phyloP scores from a whole-genome alignment of 225 moss, liverwort and hornwort species.

The Polytrichum formosum region DNA sequence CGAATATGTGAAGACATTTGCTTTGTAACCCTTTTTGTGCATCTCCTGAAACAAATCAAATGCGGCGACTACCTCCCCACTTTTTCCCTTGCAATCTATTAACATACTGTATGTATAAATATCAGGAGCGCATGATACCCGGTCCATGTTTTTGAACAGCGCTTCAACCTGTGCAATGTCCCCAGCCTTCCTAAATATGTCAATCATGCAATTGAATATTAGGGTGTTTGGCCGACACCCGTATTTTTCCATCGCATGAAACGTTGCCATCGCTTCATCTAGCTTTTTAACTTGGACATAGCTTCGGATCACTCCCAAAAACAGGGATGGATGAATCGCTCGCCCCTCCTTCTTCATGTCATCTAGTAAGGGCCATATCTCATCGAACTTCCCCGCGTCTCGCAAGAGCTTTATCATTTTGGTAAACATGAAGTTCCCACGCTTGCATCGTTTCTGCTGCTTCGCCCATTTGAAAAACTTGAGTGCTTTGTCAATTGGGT shows the following conservation, averaged over 20 bases:
- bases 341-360: conserved; percentile 60
- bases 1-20: conserved; percentile 59
- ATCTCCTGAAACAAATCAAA: conserved; percentile 70
- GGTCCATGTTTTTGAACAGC: conserved; percentile 41
- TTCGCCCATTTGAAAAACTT: conserved; percentile 87
- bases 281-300: conserved; percentile 51
- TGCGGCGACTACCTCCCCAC: conserved; percentile 51
- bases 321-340: conserved; percentile 38
- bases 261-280: conserved; percentile 45
- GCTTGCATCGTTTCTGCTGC: conserved; percentile 70
- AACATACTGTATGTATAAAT: conserved; percentile 62
- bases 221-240: conserved; percentile 42
- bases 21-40: conserved; percentile 51
- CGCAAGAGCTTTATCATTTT: conserved; percentile 58
- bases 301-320: conserved; percentile 68
- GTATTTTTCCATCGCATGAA: conserved; percentile 42
- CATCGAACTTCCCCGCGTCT: conserved; percentile 59
- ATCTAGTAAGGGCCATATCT: conserved; percentile 58
- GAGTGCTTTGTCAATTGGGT: conserved; percentile 42
- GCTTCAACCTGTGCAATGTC: conserved; percentile 28
- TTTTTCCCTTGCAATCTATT: conserved; percentile 53
- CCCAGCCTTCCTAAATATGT: conserved; percentile 18
- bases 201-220: conserved; percentile 41
- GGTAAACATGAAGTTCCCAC: conserved; percentile 63
- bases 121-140: conserved; percentile 46